Evolutionary conservation across 768 basidiomycete species (phyloP).

Genomic region (Dacryopinax primogenitus): DNA sequence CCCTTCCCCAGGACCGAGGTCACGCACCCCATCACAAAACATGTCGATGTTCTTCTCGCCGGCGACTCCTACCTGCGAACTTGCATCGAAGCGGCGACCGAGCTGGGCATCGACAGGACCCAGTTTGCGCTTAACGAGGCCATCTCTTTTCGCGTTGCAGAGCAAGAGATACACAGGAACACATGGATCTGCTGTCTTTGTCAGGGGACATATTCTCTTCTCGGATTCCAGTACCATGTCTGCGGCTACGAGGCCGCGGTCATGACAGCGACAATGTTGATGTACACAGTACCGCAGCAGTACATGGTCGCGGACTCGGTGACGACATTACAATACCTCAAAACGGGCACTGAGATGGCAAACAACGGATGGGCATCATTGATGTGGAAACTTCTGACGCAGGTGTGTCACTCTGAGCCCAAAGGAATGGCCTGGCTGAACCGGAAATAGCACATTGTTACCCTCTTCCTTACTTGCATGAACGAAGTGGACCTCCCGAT

Average conservation of each 20-base stretch:
- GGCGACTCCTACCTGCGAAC: background rate
- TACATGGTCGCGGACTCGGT: background rate
- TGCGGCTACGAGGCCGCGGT: background rate
- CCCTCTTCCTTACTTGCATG: background rate
- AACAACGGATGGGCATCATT: background rate
- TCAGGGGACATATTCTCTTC: background rate
- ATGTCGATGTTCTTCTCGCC: background rate
- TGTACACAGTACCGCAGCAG: background rate
- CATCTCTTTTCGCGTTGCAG: background rate
- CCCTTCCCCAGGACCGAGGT: background rate
- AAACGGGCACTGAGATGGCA: background rate
- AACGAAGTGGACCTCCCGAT: background rate
- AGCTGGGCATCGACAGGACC: background rate
- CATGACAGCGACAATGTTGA: background rate
- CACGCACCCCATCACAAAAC: background rate
- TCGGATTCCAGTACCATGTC: background rate
- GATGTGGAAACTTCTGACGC: conserved; percentile 1
- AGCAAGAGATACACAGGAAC: background rate
- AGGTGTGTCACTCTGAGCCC: background rate
- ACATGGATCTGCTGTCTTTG: conserved; percentile 6
- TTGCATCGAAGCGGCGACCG: background rate
- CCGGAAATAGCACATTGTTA: background rate
- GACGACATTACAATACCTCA: background rate
- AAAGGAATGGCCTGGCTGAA: background rate
- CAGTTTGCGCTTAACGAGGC: background rate